Evolutionary conservation across 164 flowering plant genomes (phyloP).

Genomic region (Vitis rotundifolia): DNA sequence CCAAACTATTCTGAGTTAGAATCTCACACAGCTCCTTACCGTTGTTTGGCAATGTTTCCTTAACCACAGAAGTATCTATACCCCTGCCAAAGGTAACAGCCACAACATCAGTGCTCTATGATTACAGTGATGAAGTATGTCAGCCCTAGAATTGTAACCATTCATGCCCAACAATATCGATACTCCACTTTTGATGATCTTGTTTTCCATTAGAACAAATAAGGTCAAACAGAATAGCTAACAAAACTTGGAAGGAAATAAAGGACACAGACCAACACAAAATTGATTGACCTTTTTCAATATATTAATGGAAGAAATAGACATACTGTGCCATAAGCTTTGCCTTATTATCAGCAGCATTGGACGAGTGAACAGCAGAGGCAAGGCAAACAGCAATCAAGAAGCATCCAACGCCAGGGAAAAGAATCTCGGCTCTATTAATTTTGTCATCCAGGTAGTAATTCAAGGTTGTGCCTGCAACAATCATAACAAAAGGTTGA

Average conservation of each 20-base stretch:
- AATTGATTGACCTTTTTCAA: too few species aligned
- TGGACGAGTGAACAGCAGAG: slow-evolving; percentile 76
- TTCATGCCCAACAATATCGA: background rate
- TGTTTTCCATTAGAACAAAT: too few species aligned
- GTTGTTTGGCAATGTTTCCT: background rate
- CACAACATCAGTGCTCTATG: too few species aligned
- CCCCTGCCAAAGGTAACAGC: slow-evolving; percentile 12
- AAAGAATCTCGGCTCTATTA: slow-evolving; percentile 81
- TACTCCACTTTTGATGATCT: too few species aligned
- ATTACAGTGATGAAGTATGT: too few species aligned
- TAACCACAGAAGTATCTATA: background rate
- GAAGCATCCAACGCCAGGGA: slow-evolving; percentile 89
- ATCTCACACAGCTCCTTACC: slow-evolving; percentile 10
- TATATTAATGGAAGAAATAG: background rate
- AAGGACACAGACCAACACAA: background rate
- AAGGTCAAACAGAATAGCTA: too few species aligned
- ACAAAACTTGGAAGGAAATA: background rate
- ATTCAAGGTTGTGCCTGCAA: slow-evolving; percentile 79
- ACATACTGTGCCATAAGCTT: slow-evolving; percentile 51
- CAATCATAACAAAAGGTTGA: background rate
- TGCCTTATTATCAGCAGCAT: slow-evolving; percentile 59
- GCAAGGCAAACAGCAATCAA: slow-evolving; percentile 76
- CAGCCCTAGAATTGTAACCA: background rate
- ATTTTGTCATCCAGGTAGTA: slow-evolving; percentile 85
- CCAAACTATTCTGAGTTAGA: background rate